Conservation (phyloP, 2,329 filamentous ascomycete species). For the Colletotrichum coccodes region DNA sequence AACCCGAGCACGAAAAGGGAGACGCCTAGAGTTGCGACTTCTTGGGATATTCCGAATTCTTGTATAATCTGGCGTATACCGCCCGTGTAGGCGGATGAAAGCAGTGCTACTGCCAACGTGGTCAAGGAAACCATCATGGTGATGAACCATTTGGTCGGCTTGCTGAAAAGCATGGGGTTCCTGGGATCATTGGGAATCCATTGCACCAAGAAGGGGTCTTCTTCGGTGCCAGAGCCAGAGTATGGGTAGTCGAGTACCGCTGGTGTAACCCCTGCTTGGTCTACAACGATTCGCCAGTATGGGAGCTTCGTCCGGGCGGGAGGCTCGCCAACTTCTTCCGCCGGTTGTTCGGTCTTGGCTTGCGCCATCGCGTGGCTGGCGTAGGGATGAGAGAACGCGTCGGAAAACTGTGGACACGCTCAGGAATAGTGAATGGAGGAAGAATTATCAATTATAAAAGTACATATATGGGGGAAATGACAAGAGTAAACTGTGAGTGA, state of each 20-base stretch:
- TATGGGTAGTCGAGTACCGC: slow-evolving; percentile 57
- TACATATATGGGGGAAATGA: not conserved
- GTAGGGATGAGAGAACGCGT: not conserved
- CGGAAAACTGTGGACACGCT: not conserved
- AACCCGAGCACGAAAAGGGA: slow-evolving; percentile 60
- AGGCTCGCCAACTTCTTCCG: not conserved
- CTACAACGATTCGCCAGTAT: not conserved
- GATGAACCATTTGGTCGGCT: slow-evolving; percentile 68
- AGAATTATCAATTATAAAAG: not conserved
- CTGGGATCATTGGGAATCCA: slow-evolving; percentile 71
- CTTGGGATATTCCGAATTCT: slow-evolving; percentile 57
- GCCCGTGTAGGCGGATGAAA: slow-evolving; percentile 69
- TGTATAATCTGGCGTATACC: slow-evolving; percentile 59
- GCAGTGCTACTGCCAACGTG: slow-evolving; percentile 71
- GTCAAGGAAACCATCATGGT: slow-evolving; percentile 68
- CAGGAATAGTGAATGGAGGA: not conserved
- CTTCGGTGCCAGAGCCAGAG: slow-evolving; percentile 66
- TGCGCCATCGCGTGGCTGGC: not conserved
- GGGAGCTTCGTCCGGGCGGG: not conserved
- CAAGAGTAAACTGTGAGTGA: not conserved
- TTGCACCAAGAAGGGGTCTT: slow-evolving; percentile 70
- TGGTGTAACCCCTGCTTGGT: not conserved
- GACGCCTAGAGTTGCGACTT: slow-evolving; percentile 57
- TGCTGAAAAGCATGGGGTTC: slow-evolving; percentile 68
- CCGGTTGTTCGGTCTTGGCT: not conserved